These are phyloP conservation scores for Tulasnella sp. DNA, from an alignment of 768 basidiomycete species.

Conservation along the genomic window DNA sequence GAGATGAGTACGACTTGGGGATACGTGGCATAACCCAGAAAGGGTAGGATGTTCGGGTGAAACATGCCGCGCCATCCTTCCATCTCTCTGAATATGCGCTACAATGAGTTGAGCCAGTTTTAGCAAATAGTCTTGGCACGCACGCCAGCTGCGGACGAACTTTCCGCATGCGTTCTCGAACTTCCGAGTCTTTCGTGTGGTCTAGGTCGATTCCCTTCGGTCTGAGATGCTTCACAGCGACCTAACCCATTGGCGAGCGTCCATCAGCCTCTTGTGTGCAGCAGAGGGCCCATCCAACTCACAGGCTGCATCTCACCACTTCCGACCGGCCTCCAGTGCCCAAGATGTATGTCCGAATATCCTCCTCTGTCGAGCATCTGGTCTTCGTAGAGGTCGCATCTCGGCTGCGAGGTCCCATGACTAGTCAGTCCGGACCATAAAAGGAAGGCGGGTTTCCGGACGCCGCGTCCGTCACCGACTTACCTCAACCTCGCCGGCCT, in stretches of 20 bases:
- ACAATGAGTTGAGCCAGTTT: background rate
- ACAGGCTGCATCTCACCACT: background rate
- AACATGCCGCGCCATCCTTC: slow-evolving; percentile 4
- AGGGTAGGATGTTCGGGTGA: slow-evolving; percentile 28
- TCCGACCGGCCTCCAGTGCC: background rate
- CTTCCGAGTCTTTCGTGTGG: background rate
- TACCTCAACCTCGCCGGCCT: background rate
- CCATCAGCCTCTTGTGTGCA: background rate
- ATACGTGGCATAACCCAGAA: slow-evolving; percentile 9
- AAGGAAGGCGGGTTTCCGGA: slow-evolving; percentile 1
- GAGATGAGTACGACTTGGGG: slow-evolving; percentile 16
- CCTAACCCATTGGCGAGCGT: background rate
- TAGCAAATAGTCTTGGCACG: background rate
- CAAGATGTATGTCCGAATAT: background rate
- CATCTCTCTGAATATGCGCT: slow-evolving; percentile 27
- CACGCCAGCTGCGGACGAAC: background rate
- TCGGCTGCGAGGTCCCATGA: background rate
- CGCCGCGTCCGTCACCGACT: background rate
- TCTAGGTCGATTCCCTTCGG: slow-evolving; percentile 16
- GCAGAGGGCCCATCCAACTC: background rate
- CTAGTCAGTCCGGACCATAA: background rate
- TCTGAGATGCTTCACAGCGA: slow-evolving; percentile 31
- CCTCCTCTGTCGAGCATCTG: slow-evolving; percentile 4
- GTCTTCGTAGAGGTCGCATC: slow-evolving; percentile 14
- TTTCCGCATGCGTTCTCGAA: slow-evolving; percentile 24